Conservation (phyloP, 2,329 filamentous ascomycete species). For the Penicillium sp. region DNA sequence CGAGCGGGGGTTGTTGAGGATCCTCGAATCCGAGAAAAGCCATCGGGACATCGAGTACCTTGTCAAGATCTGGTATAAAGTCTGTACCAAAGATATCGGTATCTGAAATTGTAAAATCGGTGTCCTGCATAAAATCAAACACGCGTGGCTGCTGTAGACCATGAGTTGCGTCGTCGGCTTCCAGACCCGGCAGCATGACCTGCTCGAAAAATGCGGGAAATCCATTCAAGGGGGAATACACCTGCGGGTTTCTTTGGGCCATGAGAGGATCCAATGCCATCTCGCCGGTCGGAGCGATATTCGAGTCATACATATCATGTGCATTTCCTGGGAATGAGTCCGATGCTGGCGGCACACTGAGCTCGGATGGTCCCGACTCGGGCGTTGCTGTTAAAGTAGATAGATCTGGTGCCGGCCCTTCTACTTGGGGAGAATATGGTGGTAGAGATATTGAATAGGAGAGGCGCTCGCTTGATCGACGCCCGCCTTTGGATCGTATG, state of each 20-base stretch:
- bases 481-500: neutral
- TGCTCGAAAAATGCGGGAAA: conserved; percentile 21
- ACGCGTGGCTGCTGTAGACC: conserved; percentile 14
- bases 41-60: conserved; percentile 6
- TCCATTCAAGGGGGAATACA: conserved; percentile 3
- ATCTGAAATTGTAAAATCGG: conserved; percentile 6
- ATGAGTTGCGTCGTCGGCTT: neutral
- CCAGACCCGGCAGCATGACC: conserved; percentile 14
- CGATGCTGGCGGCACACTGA: conserved; percentile 1
- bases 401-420: neutral
- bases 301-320: conserved; percentile 3
- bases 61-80: conserved; percentile 17
- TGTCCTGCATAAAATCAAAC: conserved; percentile 19
- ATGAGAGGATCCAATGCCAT: conserved; percentile 2
- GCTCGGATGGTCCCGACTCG: conserved; percentile 10
- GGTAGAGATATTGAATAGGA: conserved; percentile 2
- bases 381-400: conserved; percentile 2
- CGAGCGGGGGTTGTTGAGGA: neutral
- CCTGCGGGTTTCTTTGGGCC: neutral
- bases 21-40: conserved; percentile 4
- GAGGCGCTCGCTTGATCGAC: conserved; percentile 1
- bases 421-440: neutral
- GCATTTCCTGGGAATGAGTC: conserved; percentile 5
- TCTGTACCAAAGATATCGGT: conserved; percentile 16
- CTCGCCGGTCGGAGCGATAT: neutral